Evolutionary conservation across 169 alveolate species (phyloP), one percentile per base, ranked within the genome.

Genomic region (Toxoplasma gondii): DNA sequence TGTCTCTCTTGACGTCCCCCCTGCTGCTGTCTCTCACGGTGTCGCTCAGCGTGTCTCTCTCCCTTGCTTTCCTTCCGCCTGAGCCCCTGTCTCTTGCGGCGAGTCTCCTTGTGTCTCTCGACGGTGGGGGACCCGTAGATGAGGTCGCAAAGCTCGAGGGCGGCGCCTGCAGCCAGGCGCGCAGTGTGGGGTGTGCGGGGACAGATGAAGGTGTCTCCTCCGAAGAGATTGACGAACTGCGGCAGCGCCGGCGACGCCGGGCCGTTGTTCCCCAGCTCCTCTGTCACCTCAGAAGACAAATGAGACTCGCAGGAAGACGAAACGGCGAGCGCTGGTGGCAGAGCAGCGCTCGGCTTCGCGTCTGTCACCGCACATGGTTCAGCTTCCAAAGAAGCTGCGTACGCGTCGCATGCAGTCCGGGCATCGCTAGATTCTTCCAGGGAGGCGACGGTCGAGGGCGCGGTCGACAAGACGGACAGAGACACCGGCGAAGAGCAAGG

Each of bases 121-220:
- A 16, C 31, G 34, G 31, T 64, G 74, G 74, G 74, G 4, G 74
- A 31, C 19, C 69, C 90, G 31, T 41, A 5, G 67, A 82, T 38
- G 67, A 82, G 53, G 67, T 82, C 90, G 67, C 90, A 82, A 10
- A 82, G 90, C n/a, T 12, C 41, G 39, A 82, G 38, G 22, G 90
- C 90, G 19, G 90, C 90, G 34, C 90, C 90, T 7, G 90, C 90
- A 4, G 90, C 90, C 24, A 82, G 90, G 38, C 90, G 58, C 90
- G 90, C 90, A 31, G 90, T 82, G 24, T 82, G 90, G 29, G 90
- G 38, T 17, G 90, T 82, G 69, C 64, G 69, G 31, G 90, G 90
- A 43, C 90, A 82, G 64, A 82, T 29, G 67, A 41, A 82, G 54
- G 90, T 82, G 64, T 82, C 90, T 9, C 90, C 5, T 7, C 90